phyloP scores from a whole-genome alignment of 164 flowering plant species.

The Dillenia suffruticosa region DNA sequence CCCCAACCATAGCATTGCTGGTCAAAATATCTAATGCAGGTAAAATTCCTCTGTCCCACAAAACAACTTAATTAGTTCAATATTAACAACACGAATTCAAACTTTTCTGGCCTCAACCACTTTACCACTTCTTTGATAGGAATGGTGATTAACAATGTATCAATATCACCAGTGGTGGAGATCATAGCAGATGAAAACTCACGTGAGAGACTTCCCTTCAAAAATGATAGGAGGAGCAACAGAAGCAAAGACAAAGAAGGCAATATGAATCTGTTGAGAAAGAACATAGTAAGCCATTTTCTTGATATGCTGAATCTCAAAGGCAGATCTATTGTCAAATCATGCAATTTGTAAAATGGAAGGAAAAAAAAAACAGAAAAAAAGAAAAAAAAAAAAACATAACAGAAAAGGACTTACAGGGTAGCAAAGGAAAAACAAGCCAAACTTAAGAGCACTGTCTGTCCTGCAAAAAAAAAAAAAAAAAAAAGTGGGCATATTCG shows the following conservation, averaged over 20 bases:
- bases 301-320: background rate
- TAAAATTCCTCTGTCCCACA: conserved; percentile 50
- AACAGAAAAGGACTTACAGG: conserved; percentile 27
- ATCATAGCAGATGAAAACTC: conserved; percentile 21
- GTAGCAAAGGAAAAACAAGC: conserved; percentile 82
- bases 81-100: too few relatives aligned
- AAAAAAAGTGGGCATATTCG: background rate
- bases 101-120: too few relatives aligned
- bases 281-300: conserved; percentile 4
- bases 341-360: background rate
- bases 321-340: background rate
- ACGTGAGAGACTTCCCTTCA: conserved; percentile 90
- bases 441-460: conserved; percentile 86
- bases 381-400: background rate
- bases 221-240: conserved; percentile 93
- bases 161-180: too few relatives aligned
- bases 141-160: too few relatives aligned
- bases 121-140: background rate
- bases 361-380: background rate
- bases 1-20: conserved; percentile 47
- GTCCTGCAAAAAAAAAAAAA: conserved; percentile 58
- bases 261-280: conserved; percentile 68
- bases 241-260: conserved; percentile 73
- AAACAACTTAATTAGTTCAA: background rate
- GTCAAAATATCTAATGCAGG: conserved; percentile 55